Evolutionary conservation across 495 filamentous ascomycete species (phyloP).

Genomic region (Aspergillus nidulans): DNA sequence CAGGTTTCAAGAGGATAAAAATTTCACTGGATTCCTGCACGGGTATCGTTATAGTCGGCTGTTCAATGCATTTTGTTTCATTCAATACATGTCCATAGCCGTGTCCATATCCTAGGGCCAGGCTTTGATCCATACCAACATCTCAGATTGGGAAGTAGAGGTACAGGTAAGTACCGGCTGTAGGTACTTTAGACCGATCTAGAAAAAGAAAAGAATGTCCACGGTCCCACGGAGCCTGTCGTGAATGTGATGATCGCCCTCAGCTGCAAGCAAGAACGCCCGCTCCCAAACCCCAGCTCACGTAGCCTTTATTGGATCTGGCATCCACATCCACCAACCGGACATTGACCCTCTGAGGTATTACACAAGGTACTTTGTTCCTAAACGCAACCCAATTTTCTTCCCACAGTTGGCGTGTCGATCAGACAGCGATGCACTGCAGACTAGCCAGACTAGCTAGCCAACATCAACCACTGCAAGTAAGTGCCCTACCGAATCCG

Average conservation of each 20-base stretch:
- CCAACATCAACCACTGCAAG: background rate
- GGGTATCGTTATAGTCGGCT: slow-evolving; percentile 1
- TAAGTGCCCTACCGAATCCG: background rate
- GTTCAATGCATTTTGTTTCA: slow-evolving; percentile 1
- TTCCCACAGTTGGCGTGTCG: background rate
- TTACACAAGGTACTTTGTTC: background rate
- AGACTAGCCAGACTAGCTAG: background rate
- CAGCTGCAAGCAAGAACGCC: background rate
- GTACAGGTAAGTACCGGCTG: background rate
- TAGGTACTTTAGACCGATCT: background rate
- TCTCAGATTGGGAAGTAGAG: background rate
- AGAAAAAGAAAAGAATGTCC: background rate
- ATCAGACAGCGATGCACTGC: background rate
- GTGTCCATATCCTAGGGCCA: background rate
- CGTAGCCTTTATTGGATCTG: background rate
- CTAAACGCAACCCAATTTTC: background rate
- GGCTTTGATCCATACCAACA: background rate
- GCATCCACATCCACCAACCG: background rate
- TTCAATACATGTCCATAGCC: background rate
- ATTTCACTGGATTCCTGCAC: background rate
- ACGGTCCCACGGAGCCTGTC: background rate
- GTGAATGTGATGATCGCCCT: background rate
- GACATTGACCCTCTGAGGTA: background rate
- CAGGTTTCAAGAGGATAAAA: background rate
- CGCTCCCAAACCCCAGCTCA: background rate